Evolutionary conservation across 139 green algal genomes (phyloP).

Genomic region (Chlamydomonas sp.): DNA sequence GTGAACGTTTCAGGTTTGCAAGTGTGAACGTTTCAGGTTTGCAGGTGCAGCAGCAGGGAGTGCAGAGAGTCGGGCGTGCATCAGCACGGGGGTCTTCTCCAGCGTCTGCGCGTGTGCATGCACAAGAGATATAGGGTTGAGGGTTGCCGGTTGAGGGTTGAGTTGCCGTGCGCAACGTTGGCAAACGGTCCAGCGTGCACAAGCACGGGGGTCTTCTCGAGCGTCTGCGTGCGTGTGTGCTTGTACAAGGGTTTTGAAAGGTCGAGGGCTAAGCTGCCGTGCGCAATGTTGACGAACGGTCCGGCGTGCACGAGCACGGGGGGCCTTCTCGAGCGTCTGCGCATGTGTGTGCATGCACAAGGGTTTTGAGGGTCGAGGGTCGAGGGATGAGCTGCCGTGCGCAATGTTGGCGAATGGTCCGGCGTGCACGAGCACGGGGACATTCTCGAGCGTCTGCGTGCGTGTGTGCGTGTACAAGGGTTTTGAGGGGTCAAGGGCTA

Average conservation of each 20-base stretch:
- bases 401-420: constrained; percentile 98
- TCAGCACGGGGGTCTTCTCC: constrained; percentile 88
- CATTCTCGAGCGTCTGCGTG: constrained; percentile 88
- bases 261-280: too few species aligned
- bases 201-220: constrained; percentile 89
- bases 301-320: too few species aligned
- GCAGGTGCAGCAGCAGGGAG: constrained; percentile 96
- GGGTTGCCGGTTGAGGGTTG: constrained; percentile 76
- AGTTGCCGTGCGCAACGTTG: constrained; percentile 97
- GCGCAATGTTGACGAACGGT: too few species aligned
- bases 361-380: too few species aligned
- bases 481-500: too few species aligned
- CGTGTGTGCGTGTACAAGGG: neutral
- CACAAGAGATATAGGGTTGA: too few species aligned
- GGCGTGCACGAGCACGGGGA: constrained; percentile 89
- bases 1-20: neutral
- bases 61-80: constrained; percentile 85
- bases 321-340: too few species aligned
- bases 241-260: too few species aligned
- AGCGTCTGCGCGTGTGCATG: too few species aligned
- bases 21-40: too few species aligned
- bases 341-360: too few species aligned
- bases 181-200: constrained; percentile 92
- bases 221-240: too few species aligned
- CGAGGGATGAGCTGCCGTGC: constrained; percentile 87